Evolutionary conservation across 2,329 filamentous ascomycete species (phyloP).

Genomic region (Colletotrichum sp.): DNA sequence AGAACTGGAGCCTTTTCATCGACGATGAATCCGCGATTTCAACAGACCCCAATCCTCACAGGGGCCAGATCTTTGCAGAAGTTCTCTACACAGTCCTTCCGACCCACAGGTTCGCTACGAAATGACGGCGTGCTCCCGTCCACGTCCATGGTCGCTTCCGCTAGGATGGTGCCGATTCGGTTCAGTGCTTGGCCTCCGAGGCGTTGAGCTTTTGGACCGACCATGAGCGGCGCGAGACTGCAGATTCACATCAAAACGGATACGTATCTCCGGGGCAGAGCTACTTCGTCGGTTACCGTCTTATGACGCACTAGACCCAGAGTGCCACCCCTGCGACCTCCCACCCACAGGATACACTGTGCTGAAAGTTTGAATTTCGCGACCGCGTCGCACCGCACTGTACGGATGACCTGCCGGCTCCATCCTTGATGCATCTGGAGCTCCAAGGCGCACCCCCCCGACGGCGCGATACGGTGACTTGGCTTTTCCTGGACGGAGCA

Average conservation of each 20-base stretch:
- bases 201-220: not conserved
- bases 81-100: not conserved
- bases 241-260: not conserved
- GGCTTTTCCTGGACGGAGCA: not conserved
- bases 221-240: not conserved
- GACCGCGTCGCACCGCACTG: not conserved
- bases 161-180: not conserved
- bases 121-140: not conserved
- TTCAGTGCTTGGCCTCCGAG: not conserved
- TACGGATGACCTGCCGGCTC: not conserved
- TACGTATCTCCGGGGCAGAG: not conserved
- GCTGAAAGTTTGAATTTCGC: conserved; percentile 2
- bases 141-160: not conserved
- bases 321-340: not conserved
- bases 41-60: not conserved
- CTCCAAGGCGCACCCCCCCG: not conserved
- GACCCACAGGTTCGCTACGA: not conserved
- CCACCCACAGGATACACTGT: not conserved
- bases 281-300: conserved; percentile 7
- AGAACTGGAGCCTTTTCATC: not conserved
- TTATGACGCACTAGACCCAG: conserved; percentile 16
- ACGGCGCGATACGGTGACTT: not conserved
- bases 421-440: not conserved
- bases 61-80: not conserved
- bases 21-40: not conserved